Base-by-base conservation (phyloP, 1,284 basidiomycete genomes). In the Ganoderma lingzhi region DNA sequence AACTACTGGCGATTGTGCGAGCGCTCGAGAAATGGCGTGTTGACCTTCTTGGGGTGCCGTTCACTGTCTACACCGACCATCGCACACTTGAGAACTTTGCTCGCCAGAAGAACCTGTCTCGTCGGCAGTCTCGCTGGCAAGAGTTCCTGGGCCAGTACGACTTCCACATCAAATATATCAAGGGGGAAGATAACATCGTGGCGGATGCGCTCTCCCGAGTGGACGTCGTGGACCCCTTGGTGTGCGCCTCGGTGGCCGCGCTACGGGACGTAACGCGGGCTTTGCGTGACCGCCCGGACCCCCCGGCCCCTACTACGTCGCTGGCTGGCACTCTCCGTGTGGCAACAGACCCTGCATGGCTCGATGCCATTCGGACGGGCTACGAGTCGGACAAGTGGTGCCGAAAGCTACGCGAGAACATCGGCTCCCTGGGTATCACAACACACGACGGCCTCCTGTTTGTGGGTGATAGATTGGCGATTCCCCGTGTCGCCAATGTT, bases 71-170 rank as follows among this genome's bases (percentile, higher is more conserved):
- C n/a, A 84, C 82, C 0, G 81, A 86, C 69, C 85, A 87, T 67
- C 59, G 73, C 0, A 84, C 81, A 0, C 74, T 87, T 0, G 76
- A 83, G 42, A 78, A 81, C 65, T 83, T 86, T 58, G 2, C 73
- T 1, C 72, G 70, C 0, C 83, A 87, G 62, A 62, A 71, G 2
- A 76, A 83, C 15, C 73, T 86, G 0, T 83, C 81, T 0, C 59
- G 73, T 0, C 63, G 77, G 0, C 84, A 85, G 67, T 74, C 75
- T 0, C 73, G 77, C 0, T 86, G 84, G 83, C 73, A 78, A 66
- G 80, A 84, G 64, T 74, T 76, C 14, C 48, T 86, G 3, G 62
- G 73, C 0, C 78, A 85, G 30, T 85, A 78, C 44, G 78, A 82
- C 44, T 78, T 76, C 41, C 65, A 75, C 0, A 80, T 84, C 30